Base-by-base conservation (phyloP, 176 grass and related monocot genomes). In the Aegilops tauschii region DNA sequence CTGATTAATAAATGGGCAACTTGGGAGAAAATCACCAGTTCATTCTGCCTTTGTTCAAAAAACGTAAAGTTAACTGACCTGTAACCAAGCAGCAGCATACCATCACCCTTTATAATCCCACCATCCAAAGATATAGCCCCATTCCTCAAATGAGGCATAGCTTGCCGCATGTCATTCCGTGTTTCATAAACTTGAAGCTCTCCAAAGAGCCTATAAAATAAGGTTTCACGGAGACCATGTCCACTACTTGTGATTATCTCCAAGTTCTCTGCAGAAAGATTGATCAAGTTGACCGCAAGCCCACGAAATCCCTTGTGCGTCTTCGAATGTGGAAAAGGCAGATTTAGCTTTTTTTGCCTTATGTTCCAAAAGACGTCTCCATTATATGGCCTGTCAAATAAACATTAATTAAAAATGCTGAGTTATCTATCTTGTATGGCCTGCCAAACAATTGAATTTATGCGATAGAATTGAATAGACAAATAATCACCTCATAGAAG, bases 191-290 rank as follows among this genome's bases (percentile, higher is more conserved):
- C 85, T 75, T 87, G 85, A 74, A 87, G 78, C 69, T 81, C 69
- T 52, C 85, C 85, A 52, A 87, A 74, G 8, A 87, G 78, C 80
- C 78, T 81, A 81, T 81, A 87, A 28, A 87, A 87, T 52, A 87
- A 81, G 44, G 85, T 87, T 81, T 87, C 78, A 82, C 85, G 85
- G 69, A 87, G 78, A n/a, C 85, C 85, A 87, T 87, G 18, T 50
- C 68, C 85, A 21, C 6, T 18, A 6, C 6, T 5, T 65, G 85
- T 75, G 14, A n/a, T 52, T 80, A 87, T 65, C 2, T 14, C 52
- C 31, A 87, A 65, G 45, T 74, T 66, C 30, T 87, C 69, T 16
- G 12, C 30, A 28, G 85, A 87, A 29, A 87, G 30, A 75, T 76
- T 25, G 80, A 87, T 75, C 78, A 87, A 75, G 64, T 87, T 87